A percentile compares a stretch with the other conserved stretches of the same genome.
These are phyloP conservation scores for Phytopythium sindhum DNA, from an alignment of 352 stramenopile species.

Conservation along the genomic window DNA sequence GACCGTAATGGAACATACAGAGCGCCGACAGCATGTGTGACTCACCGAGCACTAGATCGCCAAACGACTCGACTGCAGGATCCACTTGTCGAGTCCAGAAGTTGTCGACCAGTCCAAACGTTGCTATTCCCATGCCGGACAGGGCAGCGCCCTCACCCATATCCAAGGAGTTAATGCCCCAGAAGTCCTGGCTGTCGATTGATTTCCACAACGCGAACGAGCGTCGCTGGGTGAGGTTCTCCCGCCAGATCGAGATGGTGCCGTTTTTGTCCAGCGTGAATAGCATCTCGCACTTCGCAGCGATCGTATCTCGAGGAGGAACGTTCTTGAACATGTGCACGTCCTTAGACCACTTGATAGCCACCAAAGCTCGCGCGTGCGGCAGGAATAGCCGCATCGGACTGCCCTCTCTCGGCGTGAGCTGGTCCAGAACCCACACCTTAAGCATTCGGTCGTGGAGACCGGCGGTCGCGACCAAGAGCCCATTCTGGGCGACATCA, in stretches of 20 bases:
- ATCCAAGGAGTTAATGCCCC: background rate
- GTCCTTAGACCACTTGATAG: constrained; percentile 52
- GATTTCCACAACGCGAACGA: constrained; percentile 75
- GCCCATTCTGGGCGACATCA: constrained; percentile 53
- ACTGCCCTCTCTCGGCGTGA: constrained; percentile 44
- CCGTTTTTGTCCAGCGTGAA: constrained; percentile 64
- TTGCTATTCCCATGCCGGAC: background rate
- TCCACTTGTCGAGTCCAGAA: constrained; percentile 32
- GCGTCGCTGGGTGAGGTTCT: constrained; percentile 41
- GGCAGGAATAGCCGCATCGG: constrained; percentile 61
- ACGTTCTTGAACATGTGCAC: constrained; percentile 41
- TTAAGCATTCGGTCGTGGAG: constrained; percentile 71
- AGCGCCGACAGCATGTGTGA: constrained; percentile 64
- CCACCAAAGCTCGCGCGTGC: constrained; percentile 53
- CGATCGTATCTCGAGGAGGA: background rate
- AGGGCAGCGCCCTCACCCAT: background rate
- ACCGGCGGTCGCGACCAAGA: constrained; percentile 57
- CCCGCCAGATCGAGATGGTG: constrained; percentile 73
- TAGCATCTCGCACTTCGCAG: constrained; percentile 55
- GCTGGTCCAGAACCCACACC: constrained; percentile 53
- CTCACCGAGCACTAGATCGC: constrained; percentile 63
- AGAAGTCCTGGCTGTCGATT: constrained; percentile 41
- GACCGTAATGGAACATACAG: constrained; percentile 71
- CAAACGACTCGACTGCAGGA: constrained; percentile 28
- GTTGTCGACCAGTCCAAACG: constrained; percentile 33